Evolutionary conservation across 1,284 basidiomycete species (phyloP).

Genomic region (Ustilago shanxiensis): DNA sequence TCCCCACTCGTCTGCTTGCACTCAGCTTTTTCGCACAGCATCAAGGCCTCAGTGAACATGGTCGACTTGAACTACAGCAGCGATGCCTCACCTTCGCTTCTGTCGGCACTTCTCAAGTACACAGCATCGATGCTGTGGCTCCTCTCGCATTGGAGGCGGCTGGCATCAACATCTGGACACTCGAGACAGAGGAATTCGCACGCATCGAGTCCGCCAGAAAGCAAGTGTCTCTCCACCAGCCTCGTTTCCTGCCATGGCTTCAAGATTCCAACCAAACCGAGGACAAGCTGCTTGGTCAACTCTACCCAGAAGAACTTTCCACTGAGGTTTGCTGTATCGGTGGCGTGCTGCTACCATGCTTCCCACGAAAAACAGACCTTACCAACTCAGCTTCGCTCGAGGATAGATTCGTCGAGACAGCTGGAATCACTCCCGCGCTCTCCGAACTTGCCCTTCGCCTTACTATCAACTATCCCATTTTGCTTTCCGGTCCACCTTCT

Average conservation of each 20-base stretch:
- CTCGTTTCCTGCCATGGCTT: slow-evolving; percentile 10
- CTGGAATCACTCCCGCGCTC: slow-evolving; percentile 76
- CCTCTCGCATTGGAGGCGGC: slow-evolving; percentile 26
- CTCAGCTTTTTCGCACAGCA: slow-evolving; percentile 48
- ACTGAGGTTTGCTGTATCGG: slow-evolving; percentile 40
- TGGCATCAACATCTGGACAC: slow-evolving; percentile 49
- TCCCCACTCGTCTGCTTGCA: slow-evolving; percentile 55
- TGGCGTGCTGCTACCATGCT: slow-evolving; percentile 54
- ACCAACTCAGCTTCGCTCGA: neutral
- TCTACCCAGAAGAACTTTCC: slow-evolving; percentile 19
- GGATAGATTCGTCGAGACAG: slow-evolving; percentile 75
- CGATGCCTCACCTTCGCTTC: slow-evolving; percentile 22
- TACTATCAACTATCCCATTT: slow-evolving; percentile 80
- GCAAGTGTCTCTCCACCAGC: slow-evolving; percentile 6
- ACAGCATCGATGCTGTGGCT: slow-evolving; percentile 26
- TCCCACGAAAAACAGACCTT: neutral
- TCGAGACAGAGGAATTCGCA: slow-evolving; percentile 43
- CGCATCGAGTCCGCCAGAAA: slow-evolving; percentile 20
- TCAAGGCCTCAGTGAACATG: slow-evolving; percentile 47
- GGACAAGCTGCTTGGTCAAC: slow-evolving; percentile 5
- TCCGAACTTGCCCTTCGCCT: slow-evolving; percentile 78
- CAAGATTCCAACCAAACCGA: neutral
- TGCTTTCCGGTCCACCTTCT: slow-evolving; percentile 88
- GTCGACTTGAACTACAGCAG: slow-evolving; percentile 35
- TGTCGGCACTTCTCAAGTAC: slow-evolving; percentile 9